Evolutionary conservation across 2,329 filamentous ascomycete species (phyloP), one percentile per base, ranked within the genome.

Genomic region (Colletotrichum australisinense): DNA sequence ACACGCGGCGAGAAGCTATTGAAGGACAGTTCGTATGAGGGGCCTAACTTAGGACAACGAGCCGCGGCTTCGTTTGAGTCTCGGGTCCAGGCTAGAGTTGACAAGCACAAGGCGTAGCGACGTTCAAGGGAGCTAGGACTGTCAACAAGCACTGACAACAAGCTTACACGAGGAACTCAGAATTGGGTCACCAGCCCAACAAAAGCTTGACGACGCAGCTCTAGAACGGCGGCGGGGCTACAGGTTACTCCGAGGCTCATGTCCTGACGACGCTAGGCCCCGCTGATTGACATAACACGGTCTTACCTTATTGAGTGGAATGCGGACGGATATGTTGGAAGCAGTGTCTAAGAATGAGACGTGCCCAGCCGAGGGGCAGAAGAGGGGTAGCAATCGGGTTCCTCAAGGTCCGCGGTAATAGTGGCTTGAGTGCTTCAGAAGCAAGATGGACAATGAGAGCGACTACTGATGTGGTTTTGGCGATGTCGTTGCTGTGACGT

Each of bases 281-380:
- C 66, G 60, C 71, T 66, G 67, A 62, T 66, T 71, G 60, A 71
- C 46, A 65, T 11, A 19, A 55, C 28, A 56, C 32, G 9, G 53
- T 8, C 52, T 38, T 46, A 69, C 32, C 60, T 73, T 70, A 70
- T 60, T 73, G 67, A 60, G 71, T 73, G 71, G 67, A 73, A 65
- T 70, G 70, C 7, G 58, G 67, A 63, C 7, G 58, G 67, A 63
- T 46, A 38, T 70, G 56, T 35, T 16, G 52, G 26, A 12, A 35
- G 32, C 32, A 60, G 28, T 66, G 67, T 66, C 71, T 66, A 7
- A 32, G 67, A 49, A 32, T 49, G 35, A 59, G 60, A 24, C 42
- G 55, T 49, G 67, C 67, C 26, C 24, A 24, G 24, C 24, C 19
- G 38, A 58, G 67, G 67, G 67, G 67, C 42, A 65, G 67, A 49